Base-by-base conservation (phyloP, 1,284 basidiomycete genomes). In the Sporisorium sorghi region DNA sequence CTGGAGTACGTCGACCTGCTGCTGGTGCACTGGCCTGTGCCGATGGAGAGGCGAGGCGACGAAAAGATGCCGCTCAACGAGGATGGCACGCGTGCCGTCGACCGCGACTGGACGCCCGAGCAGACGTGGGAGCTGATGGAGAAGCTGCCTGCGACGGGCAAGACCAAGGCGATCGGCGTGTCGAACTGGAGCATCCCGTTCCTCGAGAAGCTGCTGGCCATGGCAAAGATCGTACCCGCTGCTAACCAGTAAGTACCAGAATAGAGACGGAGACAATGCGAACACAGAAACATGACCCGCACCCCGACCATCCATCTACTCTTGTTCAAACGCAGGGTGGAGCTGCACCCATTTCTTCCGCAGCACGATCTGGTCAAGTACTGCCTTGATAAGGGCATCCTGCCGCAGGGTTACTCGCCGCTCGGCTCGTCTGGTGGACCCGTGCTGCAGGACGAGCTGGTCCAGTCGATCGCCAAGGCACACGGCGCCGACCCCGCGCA, bases 11-110 rank as follows among this genome's bases (percentile, higher is more conserved):
- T 86, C 39, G 85, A 86, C 62, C 75, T 86, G 42, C 52, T 78
- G 91, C 90, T 93, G 49, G 87, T 95, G 66, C 93, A 95, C 87
- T 96, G 93, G 93, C 93, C 93, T 1, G 89, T 92, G 37, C 68
- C 85, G 0, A n/a, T n/a, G n/a, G 81, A 86, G 61, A 47, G 63
- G 8, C 47, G 54, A 10, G 65, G 67, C 17, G 39, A 52, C 30
- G 79, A 73, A 8, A 86, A 91, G 46, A 85, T 87, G 76, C 91
- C 85, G 35, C 86, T 89, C 74, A 79, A 87, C 30, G 80, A 85
- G 30, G 87, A 86, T 33, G 86, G 89, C 39, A 62, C 68, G 54
- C 51, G 55, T 71, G 83, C 87, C 54, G 87, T 87, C 17, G 92
- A 93, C 82, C 85, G 85, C 2, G 81, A 89, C 63, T 88, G 89